Conservation (phyloP, 768 basidiomycete genomes). For the Rhizopogon vesiculosus region DNA sequence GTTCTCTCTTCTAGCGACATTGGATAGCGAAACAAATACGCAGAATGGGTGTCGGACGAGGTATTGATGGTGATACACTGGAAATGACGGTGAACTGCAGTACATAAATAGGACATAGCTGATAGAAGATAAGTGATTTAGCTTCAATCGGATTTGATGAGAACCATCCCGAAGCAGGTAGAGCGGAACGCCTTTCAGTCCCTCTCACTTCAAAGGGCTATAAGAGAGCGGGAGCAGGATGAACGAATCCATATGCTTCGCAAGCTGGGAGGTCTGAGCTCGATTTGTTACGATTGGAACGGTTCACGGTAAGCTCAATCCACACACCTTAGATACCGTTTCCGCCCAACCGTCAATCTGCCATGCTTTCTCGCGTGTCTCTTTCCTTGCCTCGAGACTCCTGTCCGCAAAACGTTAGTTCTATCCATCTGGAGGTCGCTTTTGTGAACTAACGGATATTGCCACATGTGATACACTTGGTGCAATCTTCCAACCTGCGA, state of each 20-base stretch:
- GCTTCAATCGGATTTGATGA: neutral
- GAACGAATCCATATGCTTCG: slow-evolving; percentile 81
- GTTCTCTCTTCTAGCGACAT: neutral
- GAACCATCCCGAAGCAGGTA: neutral
- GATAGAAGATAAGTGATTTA: neutral
- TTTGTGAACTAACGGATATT: slow-evolving; percentile 69
- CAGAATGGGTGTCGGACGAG: neutral
- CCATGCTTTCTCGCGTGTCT: slow-evolving; percentile 88
- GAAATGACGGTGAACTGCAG: neutral
- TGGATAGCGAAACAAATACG: neutral
- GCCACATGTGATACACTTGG: slow-evolving; percentile 96
- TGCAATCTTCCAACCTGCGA: slow-evolving; percentile 81
- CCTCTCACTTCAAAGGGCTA: slow-evolving; percentile 72
- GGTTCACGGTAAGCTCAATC: slow-evolving; percentile 9
- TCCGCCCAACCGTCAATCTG: slow-evolving; percentile 93
- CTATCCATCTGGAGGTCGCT: slow-evolving; percentile 1
- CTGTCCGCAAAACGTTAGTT: slow-evolving; percentile 30
- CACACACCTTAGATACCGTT: slow-evolving; percentile 78
- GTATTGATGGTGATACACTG: neutral
- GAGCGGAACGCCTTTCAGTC: neutral
- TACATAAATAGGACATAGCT: neutral
- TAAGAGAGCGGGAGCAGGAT: slow-evolving; percentile 77
- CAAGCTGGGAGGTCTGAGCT: slow-evolving; percentile 82
- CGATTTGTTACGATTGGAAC: neutral
- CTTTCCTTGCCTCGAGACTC: slow-evolving; percentile 75